These are phyloP conservation scores for Thalassiosira tumida DNA, from an alignment of 352 stramenopile genomes.

Conservation along the genomic window DNA sequence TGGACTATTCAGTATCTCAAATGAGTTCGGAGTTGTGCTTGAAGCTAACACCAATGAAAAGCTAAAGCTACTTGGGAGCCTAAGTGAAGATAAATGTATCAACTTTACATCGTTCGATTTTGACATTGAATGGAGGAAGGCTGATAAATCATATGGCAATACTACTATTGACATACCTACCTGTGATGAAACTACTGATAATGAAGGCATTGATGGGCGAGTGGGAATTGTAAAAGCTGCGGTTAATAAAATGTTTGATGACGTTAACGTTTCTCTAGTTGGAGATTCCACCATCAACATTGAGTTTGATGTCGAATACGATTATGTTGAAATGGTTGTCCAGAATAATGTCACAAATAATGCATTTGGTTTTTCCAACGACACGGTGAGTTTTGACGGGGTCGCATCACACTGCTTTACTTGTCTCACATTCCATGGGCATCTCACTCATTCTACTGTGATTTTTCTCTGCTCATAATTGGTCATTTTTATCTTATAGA, in stretches of 20 bases:
- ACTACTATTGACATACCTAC: neutral
- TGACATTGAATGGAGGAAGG: neutral
- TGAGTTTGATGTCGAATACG: constrained; percentile 21
- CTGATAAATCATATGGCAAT: neutral
- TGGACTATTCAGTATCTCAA: constrained; percentile 15
- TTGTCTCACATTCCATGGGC: too few relatives aligned
- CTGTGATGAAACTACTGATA: neutral
- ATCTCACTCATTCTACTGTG: too few relatives aligned
- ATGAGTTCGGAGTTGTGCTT: constrained; percentile 56
- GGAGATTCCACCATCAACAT: constrained; percentile 15
- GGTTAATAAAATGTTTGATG: neutral
- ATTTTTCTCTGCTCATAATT: too few relatives aligned
- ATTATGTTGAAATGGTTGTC: constrained; percentile 6
- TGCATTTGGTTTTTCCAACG: too few relatives aligned
- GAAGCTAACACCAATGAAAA: neutral
- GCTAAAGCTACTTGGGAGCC: neutral
- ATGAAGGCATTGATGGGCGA: neutral
- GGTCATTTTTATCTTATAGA: too few relatives aligned
- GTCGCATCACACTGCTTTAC: too few relatives aligned
- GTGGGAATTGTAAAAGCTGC: constrained; percentile 6
- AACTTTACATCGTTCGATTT: neutral
- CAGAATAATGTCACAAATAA: neutral
- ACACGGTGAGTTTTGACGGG: too few relatives aligned
- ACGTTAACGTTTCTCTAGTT: constrained; percentile 30
- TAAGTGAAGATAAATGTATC: neutral